Evolutionary conservation across 2,329 filamentous ascomycete genomes (phyloP).

Genomic region (Elsinoe necatrix): DNA sequence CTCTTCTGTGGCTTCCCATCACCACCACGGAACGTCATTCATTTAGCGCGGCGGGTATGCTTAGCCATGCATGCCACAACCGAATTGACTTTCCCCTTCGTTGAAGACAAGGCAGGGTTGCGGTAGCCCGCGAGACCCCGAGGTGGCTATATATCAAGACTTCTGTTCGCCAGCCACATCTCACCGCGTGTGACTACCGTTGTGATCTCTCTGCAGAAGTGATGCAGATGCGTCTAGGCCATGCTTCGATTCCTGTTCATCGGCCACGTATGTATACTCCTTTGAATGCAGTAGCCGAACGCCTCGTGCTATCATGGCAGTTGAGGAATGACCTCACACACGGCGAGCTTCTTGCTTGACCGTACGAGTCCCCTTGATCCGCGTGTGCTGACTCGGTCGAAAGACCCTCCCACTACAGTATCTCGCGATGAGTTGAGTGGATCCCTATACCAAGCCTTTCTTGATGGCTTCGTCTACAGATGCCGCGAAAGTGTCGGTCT

Average conservation of each 20-base stretch:
- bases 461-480: not conserved
- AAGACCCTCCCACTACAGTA: not conserved
- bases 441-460: not conserved
- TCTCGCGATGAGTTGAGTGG: not conserved
- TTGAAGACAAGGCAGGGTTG: conserved; percentile 4
- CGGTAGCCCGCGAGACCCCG: not conserved
- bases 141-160: not conserved
- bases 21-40: not conserved
- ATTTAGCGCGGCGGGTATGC: not conserved
- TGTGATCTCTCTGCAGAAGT: not conserved
- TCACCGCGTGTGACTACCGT: not conserved
- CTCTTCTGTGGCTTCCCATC: not conserved
- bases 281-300: not conserved
- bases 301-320: not conserved
- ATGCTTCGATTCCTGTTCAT: not conserved
- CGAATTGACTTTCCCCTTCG: not conserved
- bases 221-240: not conserved
- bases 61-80: not conserved
- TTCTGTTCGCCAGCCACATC: not conserved
- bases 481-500: not conserved
- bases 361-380: not conserved
- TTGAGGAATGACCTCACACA: conserved; percentile 4
- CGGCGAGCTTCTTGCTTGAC: not conserved
- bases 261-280: not conserved
- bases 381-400: not conserved